Evolutionary conservation across 2,329 filamentous ascomycete species (phyloP).

Genomic region (Shiraia sp.): DNA sequence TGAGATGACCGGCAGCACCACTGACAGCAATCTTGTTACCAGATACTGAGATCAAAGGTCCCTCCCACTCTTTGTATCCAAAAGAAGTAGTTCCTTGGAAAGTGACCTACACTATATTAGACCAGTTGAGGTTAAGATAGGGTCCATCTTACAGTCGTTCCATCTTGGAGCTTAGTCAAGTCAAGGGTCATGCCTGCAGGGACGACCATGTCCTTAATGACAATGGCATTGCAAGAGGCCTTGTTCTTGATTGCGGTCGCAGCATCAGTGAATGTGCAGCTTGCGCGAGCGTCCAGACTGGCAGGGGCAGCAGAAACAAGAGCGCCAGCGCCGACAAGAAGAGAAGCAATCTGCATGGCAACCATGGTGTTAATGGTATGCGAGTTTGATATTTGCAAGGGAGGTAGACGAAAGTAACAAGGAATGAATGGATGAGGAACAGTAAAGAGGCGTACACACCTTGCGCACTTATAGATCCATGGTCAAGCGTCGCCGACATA

Average conservation of each 20-base stretch:
- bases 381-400: background rate
- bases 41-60: constrained; percentile 65
- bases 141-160: constrained; percentile 48
- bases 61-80: constrained; percentile 67
- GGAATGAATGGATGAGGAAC: constrained; percentile 11
- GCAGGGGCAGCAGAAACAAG: constrained; percentile 36
- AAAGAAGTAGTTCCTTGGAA: constrained; percentile 71
- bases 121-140: background rate
- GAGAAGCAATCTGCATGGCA: constrained; percentile 22
- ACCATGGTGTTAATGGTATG: constrained; percentile 18
- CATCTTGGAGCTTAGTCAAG: constrained; percentile 56
- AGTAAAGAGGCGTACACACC: background rate
- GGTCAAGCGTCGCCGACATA: background rate
- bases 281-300: constrained; percentile 34
- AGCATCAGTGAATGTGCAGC: constrained; percentile 61
- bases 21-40: constrained; percentile 63
- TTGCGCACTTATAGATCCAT: constrained; percentile 17
- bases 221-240: constrained; percentile 58
- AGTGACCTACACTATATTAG: constrained; percentile 49
- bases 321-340: constrained; percentile 32
- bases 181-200: constrained; percentile 64
- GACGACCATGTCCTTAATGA: constrained; percentile 58
- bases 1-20: constrained; percentile 58
- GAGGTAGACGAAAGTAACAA: constrained; percentile 12
- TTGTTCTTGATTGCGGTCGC: constrained; percentile 55